These are phyloP conservation scores for Picochlorum costavermella DNA, from an alignment of 139 green algal genomes.

Conservation along the genomic window DNA sequence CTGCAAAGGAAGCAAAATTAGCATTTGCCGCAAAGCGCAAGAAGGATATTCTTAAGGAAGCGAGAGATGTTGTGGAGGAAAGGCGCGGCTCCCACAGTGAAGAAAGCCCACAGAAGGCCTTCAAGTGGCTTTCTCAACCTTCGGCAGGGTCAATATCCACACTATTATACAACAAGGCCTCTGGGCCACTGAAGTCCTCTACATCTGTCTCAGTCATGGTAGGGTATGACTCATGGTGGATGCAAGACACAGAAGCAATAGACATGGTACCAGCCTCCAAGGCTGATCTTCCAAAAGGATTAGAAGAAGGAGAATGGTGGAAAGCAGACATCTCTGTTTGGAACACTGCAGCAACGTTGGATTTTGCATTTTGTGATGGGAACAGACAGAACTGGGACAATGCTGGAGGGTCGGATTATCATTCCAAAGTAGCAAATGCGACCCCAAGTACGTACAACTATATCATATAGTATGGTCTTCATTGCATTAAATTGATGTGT, in stretches of 20 bases:
- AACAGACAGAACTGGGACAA: constrained; percentile 72
- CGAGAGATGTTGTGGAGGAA: constrained; percentile 38
- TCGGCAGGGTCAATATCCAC: constrained; percentile 20
- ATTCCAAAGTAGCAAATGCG: constrained; percentile 39
- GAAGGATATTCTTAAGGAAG: constrained; percentile 20
- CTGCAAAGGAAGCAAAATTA: constrained; percentile 30
- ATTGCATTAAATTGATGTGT: background rate
- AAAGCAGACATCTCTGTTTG: constrained; percentile 44
- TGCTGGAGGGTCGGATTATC: constrained; percentile 60
- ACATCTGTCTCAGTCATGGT: constrained; percentile 48
- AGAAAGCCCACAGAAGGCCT: constrained; percentile 26
- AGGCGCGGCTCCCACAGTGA: constrained; percentile 29
- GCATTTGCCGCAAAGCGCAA: constrained; percentile 13
- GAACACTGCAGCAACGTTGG: constrained; percentile 44
- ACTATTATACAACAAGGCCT: constrained; percentile 51
- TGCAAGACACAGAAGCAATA: constrained; percentile 32
- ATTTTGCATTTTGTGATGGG: constrained; percentile 73
- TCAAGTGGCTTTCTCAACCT: constrained; percentile 37
- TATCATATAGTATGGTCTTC: background rate
- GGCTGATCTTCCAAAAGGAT: background rate
- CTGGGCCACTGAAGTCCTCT: constrained; percentile 19
- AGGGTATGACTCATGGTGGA: constrained; percentile 72
- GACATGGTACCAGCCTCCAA: background rate
- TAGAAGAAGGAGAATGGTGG: constrained; percentile 39
- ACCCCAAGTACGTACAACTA: constrained; percentile 1